Evolutionary conservation across 768 basidiomycete genomes (phyloP).

Genomic region (Boletus reticulatus): DNA sequence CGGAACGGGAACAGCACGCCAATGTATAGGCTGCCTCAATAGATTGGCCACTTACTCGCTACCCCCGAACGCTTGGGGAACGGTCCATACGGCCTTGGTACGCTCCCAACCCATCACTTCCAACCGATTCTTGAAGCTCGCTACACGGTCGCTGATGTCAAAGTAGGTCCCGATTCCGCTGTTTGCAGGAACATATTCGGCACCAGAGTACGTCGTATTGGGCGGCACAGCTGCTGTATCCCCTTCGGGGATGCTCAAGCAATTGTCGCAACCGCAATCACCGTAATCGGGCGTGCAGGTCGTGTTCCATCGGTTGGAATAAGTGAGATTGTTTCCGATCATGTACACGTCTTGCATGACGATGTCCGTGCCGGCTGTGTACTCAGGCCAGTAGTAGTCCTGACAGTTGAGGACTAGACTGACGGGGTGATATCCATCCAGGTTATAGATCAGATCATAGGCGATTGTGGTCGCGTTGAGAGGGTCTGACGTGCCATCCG

Average conservation of each 20-base stretch:
- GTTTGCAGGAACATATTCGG: slow-evolving; percentile 22
- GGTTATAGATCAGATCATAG: slow-evolving; percentile 54
- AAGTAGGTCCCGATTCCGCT: slow-evolving; percentile 44
- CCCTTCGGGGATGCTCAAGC: slow-evolving; percentile 44
- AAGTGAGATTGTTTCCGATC: slow-evolving; percentile 59
- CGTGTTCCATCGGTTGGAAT: slow-evolving; percentile 59
- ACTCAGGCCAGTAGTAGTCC: slow-evolving; percentile 60
- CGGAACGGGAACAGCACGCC: too few species aligned
- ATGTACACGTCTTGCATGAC: slow-evolving; percentile 61
- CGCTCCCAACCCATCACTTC: slow-evolving; percentile 66
- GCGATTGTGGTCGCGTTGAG: slow-evolving; percentile 50
- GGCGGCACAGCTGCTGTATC: slow-evolving; percentile 29
- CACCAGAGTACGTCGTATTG: slow-evolving; percentile 19
- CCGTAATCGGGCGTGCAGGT: slow-evolving; percentile 64
- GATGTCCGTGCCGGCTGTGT: slow-evolving; percentile 65
- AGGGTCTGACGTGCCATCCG: slow-evolving; percentile 68
- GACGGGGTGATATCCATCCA: slow-evolving; percentile 68
- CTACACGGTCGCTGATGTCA: slow-evolving; percentile 67
- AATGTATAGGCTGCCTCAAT: too few species aligned
- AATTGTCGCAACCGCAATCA: slow-evolving; percentile 73
- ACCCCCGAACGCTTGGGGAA: slow-evolving; percentile 65
- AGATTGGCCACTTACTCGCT: slow-evolving; percentile 26
- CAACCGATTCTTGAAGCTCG: slow-evolving; percentile 58
- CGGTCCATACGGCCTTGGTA: slow-evolving; percentile 72
- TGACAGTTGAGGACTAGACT: slow-evolving; percentile 64